Evolutionary conservation across 371 early-diverging fungal species (phyloP).

Genomic region (Syncephalastrum monosporum): DNA sequence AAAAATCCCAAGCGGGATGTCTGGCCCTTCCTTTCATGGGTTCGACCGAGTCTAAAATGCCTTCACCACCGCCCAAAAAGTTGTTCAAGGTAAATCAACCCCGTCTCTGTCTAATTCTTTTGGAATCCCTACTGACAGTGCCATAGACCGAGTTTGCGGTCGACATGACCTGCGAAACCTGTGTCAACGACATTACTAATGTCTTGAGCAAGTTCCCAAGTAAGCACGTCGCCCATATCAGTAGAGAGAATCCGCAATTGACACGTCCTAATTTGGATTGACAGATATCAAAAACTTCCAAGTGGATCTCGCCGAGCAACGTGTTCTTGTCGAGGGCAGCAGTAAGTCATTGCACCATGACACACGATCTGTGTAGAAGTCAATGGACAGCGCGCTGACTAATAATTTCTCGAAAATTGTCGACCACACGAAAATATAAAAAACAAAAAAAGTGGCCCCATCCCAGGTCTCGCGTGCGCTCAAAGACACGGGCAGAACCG

Average conservation of each 20-base stretch:
- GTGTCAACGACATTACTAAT: slow-evolving; percentile 64
- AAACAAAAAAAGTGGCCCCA: slow-evolving; percentile 54
- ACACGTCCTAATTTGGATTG: slow-evolving; percentile 8
- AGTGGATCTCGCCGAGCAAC: slow-evolving; percentile 57
- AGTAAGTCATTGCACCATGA: slow-evolving; percentile 30
- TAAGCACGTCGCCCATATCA: slow-evolving; percentile 14
- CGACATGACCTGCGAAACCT: slow-evolving; percentile 79
- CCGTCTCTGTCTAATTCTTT: too few species aligned
- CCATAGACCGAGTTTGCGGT: slow-evolving; percentile 77
- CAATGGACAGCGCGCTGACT: slow-evolving; percentile 14
- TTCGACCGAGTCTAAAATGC: slow-evolving; percentile 11
- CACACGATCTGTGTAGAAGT: not conserved
- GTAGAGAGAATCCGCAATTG: not conserved
- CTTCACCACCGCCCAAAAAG: slow-evolving; percentile 11
- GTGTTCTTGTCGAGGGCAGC: slow-evolving; percentile 63
- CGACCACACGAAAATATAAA: too few species aligned
- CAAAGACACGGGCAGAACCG: slow-evolving; percentile 68
- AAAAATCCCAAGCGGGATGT: too few species aligned
- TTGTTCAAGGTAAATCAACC: slow-evolving; percentile 13
- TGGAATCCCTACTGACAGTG: not conserved
- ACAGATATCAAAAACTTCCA: slow-evolving; percentile 55
- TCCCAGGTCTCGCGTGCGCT: slow-evolving; percentile 59
- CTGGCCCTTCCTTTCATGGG: slow-evolving; percentile 3
- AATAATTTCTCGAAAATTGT: slow-evolving; percentile 1
- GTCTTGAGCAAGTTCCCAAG: slow-evolving; percentile 55